Evolutionary conservation across 1,139 yeast species (phyloP).

Genomic region (Zhuliangozyma parablackwelliae): DNA sequence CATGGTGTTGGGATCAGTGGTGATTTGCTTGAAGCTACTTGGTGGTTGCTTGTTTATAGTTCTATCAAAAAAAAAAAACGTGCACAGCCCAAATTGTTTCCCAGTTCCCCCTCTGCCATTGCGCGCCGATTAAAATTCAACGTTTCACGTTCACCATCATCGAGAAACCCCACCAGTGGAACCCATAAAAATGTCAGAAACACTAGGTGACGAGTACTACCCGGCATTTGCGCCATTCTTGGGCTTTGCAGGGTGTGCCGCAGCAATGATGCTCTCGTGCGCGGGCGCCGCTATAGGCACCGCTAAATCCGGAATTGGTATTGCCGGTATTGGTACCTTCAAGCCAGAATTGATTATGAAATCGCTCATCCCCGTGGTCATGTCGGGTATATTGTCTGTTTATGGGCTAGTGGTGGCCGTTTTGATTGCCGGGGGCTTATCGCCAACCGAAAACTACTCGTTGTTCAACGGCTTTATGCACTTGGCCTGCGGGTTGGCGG

Average conservation of each 20-base stretch:
- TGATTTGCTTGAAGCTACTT: too few species aligned
- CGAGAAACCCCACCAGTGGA: too few species aligned
- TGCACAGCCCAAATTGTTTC: too few species aligned
- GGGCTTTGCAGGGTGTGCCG: constrained; percentile 93
- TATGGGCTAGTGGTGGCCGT: constrained; percentile 96
- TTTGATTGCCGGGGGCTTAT: constrained; percentile 86
- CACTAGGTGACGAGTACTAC: constrained; percentile 50
- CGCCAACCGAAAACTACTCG: constrained; percentile 73
- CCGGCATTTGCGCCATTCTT: constrained; percentile 93
- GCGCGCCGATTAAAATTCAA: too few species aligned
- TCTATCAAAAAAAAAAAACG: too few species aligned
- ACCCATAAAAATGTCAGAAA: constrained; percentile 22
- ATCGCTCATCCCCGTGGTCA: constrained; percentile 88
- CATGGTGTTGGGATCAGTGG: constrained; percentile 8
- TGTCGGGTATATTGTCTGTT: constrained; percentile 96
- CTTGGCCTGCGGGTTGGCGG: constrained; percentile 90
- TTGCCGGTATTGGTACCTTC: constrained; percentile 83
- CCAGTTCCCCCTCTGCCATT: too few species aligned
- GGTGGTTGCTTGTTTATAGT: too few species aligned
- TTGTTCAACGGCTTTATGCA: constrained; percentile 96
- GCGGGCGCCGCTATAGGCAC: constrained; percentile 98
- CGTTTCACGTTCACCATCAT: too few species aligned
- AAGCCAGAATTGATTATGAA: constrained; percentile 81
- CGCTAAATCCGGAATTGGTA: constrained; percentile 97
- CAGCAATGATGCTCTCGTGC: constrained; percentile 85